phyloP scores from a whole-genome alignment of 192 early-diverging fungal genomes.

The Allomyces macrogynus region DNA sequence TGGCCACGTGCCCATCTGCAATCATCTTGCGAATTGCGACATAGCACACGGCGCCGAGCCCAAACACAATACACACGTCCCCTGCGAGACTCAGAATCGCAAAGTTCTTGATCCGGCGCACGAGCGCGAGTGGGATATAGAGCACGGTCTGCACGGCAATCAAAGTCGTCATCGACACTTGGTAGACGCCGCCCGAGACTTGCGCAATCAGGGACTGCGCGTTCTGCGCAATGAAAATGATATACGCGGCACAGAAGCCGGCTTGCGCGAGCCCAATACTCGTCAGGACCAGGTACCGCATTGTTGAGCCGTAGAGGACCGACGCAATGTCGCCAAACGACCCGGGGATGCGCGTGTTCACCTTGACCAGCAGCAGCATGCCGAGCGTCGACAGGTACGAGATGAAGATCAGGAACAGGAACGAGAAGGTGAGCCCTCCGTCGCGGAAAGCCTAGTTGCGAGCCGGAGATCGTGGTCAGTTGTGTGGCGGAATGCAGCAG shows the following conservation, averaged over 20 bases:
- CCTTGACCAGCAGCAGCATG: slow-evolving; percentile 44
- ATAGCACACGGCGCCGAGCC: slow-evolving; percentile 44
- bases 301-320: slow-evolving; percentile 33
- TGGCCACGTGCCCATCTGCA: slow-evolving; percentile 16
- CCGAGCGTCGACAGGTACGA: slow-evolving; percentile 39
- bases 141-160: slow-evolving; percentile 53
- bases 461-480: background rate
- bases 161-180: slow-evolving; percentile 39
- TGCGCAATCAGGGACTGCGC: slow-evolving; percentile 27
- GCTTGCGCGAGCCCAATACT: slow-evolving; percentile 22
- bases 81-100: slow-evolving; percentile 29
- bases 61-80: slow-evolving; percentile 51
- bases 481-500: background rate
- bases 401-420: slow-evolving; percentile 25
- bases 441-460: slow-evolving; percentile 31
- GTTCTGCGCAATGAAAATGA: slow-evolving; percentile 77
- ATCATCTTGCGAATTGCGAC: slow-evolving; percentile 24
- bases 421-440: slow-evolving; percentile 47
- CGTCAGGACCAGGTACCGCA: slow-evolving; percentile 32
- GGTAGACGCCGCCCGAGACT: background rate
- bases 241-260: slow-evolving; percentile 28
- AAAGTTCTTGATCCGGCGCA: slow-evolving; percentile 42
- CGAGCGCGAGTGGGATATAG: slow-evolving; percentile 45
- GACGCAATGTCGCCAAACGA: slow-evolving; percentile 49
- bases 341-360: slow-evolving; percentile 31